Conservation (phyloP, 768 basidiomycete genomes). For the Clathrus columnatus region DNA sequence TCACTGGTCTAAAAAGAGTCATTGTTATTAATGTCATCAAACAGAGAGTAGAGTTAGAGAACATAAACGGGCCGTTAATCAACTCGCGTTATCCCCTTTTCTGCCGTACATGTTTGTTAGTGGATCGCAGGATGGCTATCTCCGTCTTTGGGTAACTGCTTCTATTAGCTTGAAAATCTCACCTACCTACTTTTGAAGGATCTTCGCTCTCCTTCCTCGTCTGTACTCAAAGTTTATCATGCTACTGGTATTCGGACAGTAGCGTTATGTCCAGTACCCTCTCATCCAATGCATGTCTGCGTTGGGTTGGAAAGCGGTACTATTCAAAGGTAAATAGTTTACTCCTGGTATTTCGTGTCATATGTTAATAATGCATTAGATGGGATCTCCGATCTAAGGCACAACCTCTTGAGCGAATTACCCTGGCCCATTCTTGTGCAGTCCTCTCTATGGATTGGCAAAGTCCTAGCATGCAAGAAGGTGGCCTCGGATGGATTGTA, state of each 20-base stretch:
- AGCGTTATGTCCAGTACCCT: slow-evolving; percentile 58
- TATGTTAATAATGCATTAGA: slow-evolving; percentile 24
- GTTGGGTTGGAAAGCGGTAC: slow-evolving; percentile 64
- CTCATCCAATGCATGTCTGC: slow-evolving; percentile 59
- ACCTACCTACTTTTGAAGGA: slow-evolving; percentile 35
- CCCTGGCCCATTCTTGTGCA: slow-evolving; percentile 64
- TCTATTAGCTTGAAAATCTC: background rate
- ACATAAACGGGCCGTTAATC: slow-evolving; percentile 65
- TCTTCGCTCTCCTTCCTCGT: slow-evolving; percentile 60
- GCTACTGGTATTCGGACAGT: slow-evolving; percentile 60
- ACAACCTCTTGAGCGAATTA: slow-evolving; percentile 62
- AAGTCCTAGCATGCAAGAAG: slow-evolving; percentile 18
- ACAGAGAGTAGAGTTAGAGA: slow-evolving; percentile 59
- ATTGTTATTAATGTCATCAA: slow-evolving; percentile 2
- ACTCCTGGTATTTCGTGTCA: background rate
- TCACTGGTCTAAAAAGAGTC: background rate
- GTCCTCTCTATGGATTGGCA: slow-evolving; percentile 74
- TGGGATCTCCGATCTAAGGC: slow-evolving; percentile 54
- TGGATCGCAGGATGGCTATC: slow-evolving; percentile 70
- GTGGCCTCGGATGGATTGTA: slow-evolving; percentile 57
- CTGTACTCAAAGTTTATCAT: slow-evolving; percentile 62
- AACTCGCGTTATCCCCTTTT: slow-evolving; percentile 56
- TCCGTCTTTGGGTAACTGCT: slow-evolving; percentile 66
- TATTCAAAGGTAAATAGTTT: slow-evolving; percentile 29
- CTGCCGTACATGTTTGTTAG: slow-evolving; percentile 68